Percentiles rank a stretch among this genome's conserved stretches.
These are phyloP conservation scores for Ogataea pignaliae DNA, from an alignment of 805 yeast species.

Conservation along the genomic window DNA sequence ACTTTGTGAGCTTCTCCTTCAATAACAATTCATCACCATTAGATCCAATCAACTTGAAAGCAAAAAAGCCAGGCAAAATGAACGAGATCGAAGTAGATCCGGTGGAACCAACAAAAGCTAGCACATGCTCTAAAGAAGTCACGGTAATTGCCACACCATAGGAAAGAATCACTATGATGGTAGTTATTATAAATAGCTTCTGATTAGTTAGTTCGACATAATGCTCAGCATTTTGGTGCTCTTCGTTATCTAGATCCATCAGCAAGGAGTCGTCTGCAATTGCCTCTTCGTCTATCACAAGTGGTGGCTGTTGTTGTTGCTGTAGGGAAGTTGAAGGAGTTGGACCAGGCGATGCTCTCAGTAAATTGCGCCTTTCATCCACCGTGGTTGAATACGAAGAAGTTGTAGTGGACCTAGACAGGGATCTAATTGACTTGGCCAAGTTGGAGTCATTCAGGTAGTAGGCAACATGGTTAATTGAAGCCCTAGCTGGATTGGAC, in stretches of 20 bases:
- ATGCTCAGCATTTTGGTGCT: slow-evolving; percentile 7
- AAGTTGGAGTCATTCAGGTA: slow-evolving; percentile 33
- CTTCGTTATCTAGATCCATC: slow-evolving; percentile 16
- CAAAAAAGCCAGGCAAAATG: slow-evolving; percentile 85
- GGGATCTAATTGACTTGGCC: slow-evolving; percentile 19
- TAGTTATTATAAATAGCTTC: slow-evolving; percentile 37
- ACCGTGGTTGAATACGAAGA: slow-evolving; percentile 8
- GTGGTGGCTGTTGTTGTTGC: background rate
- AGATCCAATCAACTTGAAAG: slow-evolving; percentile 64
- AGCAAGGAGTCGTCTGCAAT: slow-evolving; percentile 14
- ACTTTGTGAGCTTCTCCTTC: slow-evolving; percentile 34
- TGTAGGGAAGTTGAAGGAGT: slow-evolving; percentile 1
- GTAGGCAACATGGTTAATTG: slow-evolving; percentile 66
- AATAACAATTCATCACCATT: slow-evolving; percentile 19
- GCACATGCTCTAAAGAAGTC: slow-evolving; percentile 70
- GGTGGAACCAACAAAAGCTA: slow-evolving; percentile 88
- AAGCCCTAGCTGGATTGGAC: slow-evolving; percentile 85
- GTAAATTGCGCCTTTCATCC: slow-evolving; percentile 14
- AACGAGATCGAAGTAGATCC: slow-evolving; percentile 92
- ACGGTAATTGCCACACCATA: slow-evolving; percentile 64
- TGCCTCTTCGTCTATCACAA: slow-evolving; percentile 4
- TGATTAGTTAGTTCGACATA: slow-evolving; percentile 20
- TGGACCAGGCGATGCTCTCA: slow-evolving; percentile 5
- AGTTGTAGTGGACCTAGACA: slow-evolving; percentile 17
- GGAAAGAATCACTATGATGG: slow-evolving; percentile 44